These are phyloP conservation scores for Alternaria dauci DNA, from an alignment of 2,329 filamentous ascomycete species.

Conservation along the genomic window DNA sequence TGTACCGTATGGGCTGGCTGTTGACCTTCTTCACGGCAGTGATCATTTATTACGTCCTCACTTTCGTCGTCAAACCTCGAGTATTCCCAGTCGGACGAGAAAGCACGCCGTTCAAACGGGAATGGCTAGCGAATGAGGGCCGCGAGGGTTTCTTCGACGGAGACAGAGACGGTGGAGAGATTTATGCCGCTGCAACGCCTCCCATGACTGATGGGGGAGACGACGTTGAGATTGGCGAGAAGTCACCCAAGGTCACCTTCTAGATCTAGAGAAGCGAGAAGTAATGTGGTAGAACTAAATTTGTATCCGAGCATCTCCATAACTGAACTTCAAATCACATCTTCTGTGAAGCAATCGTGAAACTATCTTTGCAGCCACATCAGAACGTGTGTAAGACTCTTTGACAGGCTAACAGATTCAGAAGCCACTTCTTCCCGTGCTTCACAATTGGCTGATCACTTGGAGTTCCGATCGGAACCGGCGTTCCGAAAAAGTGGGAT, in stretches of 20 bases:
- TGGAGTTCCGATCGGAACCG: not conserved
- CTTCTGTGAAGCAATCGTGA: not conserved
- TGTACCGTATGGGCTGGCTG: conserved; percentile 50
- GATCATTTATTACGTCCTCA: conserved; percentile 35
- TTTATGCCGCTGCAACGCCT: conserved; percentile 24
- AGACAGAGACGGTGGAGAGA: conserved; percentile 30
- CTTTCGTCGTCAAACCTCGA: conserved; percentile 25
- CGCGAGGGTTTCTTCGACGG: conserved; percentile 43
- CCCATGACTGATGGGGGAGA: conserved; percentile 22
- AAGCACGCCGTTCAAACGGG: conserved; percentile 22
- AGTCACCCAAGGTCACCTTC: conserved; percentile 16
- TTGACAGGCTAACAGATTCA: not conserved
- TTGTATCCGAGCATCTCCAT: not conserved
- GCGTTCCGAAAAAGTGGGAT: conserved; percentile 9
- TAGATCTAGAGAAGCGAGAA: not conserved
- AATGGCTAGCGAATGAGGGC: conserved; percentile 37
- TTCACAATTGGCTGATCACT: not conserved
- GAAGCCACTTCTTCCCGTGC: not conserved
- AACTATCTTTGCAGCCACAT: not conserved
- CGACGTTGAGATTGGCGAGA: conserved; percentile 20
- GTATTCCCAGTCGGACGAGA: conserved; percentile 33
- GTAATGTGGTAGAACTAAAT: not conserved
- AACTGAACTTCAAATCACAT: not conserved
- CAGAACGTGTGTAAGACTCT: not conserved
- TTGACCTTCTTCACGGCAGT: conserved; percentile 42